Percentiles rank a stretch among this genome's conserved stretches.
Evolutionary conservation across 2,329 filamentous ascomycete species (phyloP).

Genomic region (Aspergillus brunneoviolaceus): DNA sequence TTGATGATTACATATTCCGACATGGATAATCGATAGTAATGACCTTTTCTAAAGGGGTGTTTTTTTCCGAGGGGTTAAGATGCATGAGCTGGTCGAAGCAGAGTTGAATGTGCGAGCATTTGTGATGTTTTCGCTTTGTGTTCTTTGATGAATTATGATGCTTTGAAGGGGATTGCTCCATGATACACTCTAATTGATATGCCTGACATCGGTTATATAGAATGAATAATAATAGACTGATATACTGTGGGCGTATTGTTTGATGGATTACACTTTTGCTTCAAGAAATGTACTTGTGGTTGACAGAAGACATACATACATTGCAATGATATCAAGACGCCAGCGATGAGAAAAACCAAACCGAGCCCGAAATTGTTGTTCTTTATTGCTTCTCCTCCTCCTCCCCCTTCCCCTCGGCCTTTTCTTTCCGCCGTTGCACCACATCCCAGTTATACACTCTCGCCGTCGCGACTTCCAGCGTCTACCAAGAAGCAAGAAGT

Average conservation of each 20-base stretch:
- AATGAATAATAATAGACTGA: constrained; percentile 6
- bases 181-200: constrained; percentile 3
- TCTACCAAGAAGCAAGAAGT: constrained; percentile 55
- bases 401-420: constrained; percentile 54
- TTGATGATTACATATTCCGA: constrained; percentile 9
- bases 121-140: not conserved
- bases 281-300: not conserved
- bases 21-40: not conserved
- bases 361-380: not conserved
- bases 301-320: not conserved
- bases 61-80: not conserved
- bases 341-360: not conserved
- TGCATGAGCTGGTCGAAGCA: not conserved
- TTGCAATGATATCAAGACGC: not conserved
- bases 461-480: constrained; percentile 92
- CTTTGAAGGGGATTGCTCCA: not conserved
- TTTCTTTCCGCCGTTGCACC: constrained; percentile 90
- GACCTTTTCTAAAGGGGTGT: not conserved
- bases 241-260: not conserved
- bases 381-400: constrained; percentile 45
- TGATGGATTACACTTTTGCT: not conserved
- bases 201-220: not conserved
- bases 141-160: not conserved
- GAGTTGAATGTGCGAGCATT: not conserved
- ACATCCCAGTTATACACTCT: constrained; percentile 99